Conservation (phyloP, 2,329 filamentous ascomycete genomes). For the Coleophoma crateriformis region DNA sequence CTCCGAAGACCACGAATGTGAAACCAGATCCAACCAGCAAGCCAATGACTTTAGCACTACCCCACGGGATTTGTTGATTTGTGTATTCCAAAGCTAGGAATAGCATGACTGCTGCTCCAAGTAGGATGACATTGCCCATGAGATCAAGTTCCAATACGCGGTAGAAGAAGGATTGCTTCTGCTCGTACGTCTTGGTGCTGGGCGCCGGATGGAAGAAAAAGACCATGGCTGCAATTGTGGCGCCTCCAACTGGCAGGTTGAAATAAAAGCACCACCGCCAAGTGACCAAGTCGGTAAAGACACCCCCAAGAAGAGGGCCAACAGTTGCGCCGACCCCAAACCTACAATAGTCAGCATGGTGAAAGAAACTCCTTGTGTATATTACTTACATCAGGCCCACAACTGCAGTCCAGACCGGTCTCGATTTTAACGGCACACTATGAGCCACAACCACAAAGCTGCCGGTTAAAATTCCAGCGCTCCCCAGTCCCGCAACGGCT, state of each 20-base stretch:
- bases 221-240: constrained; percentile 29
- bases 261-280: constrained; percentile 31
- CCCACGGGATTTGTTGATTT: constrained; percentile 25
- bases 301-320: constrained; percentile 25
- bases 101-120: constrained; percentile 5
- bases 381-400: constrained; percentile 21
- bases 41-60: constrained; percentile 24
- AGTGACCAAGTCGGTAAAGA: constrained; percentile 26
- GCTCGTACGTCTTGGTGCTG: constrained; percentile 32
- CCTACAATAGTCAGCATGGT: constrained; percentile 4
- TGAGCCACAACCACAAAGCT: constrained; percentile 36
- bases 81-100: constrained; percentile 30
- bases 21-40: constrained; percentile 22
- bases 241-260: constrained; percentile 32
- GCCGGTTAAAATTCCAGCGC: constrained; percentile 27
- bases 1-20: constrained; percentile 19
- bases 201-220: constrained; percentile 25
- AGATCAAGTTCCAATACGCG: constrained; percentile 14
- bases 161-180: constrained; percentile 19
- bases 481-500: constrained; percentile 25
- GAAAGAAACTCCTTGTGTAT: neutral
- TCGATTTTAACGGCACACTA: constrained; percentile 18
- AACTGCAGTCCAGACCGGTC: constrained; percentile 24
- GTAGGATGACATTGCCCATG: neutral
- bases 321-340: constrained; percentile 7